Evolutionary conservation across 2,329 filamentous ascomycete species (phyloP).

Genomic region (Plenodomus tracheiphilus): DNA sequence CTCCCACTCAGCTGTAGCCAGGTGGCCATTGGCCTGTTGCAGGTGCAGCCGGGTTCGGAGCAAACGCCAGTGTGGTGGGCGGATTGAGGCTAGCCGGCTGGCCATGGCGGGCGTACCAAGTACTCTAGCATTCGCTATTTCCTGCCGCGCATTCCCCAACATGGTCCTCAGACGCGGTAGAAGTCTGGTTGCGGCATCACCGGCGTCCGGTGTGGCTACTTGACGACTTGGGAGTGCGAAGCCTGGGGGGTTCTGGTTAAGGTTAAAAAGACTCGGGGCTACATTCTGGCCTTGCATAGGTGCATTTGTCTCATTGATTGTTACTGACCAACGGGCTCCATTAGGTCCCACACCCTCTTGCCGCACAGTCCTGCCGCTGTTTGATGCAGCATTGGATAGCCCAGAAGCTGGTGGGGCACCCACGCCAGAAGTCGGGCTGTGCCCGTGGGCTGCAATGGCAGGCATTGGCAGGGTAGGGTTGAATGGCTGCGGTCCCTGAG

Average conservation of each 20-base stretch:
- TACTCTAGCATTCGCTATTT: conserved; percentile 37
- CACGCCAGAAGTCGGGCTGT: not conserved
- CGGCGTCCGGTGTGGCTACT: conserved; percentile 12
- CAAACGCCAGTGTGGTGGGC: conserved; percentile 33
- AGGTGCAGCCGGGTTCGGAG: conserved; percentile 33
- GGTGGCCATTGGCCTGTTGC: conserved; percentile 22
- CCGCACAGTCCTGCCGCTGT: conserved; percentile 47
- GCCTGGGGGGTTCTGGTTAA: conserved; percentile 24
- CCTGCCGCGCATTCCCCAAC: conserved; percentile 32
- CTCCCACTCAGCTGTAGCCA: conserved; percentile 33
- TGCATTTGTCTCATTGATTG: conserved; percentile 51
- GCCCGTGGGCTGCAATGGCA: too few species aligned
- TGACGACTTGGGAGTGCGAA: conserved; percentile 23
- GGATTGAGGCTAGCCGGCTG: not conserved
- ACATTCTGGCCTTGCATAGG: conserved; percentile 23
- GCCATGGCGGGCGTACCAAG: conserved; percentile 15
- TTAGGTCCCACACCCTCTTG: conserved; percentile 57
- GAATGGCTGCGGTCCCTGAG: conserved; percentile 2
- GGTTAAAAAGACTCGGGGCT: conserved; percentile 10
- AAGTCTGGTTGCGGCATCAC: conserved; percentile 18
- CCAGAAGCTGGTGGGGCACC: conserved; percentile 7
- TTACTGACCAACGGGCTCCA: conserved; percentile 58
- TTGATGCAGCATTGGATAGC: conserved; percentile 11
- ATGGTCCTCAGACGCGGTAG: conserved; percentile 25
- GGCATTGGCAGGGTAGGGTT: not conserved